A percentile compares a stretch with the other conserved stretches of the same genome.
These are phyloP conservation scores for Euryodendron excelsum DNA, from an alignment of 148 eudicot genomes.

Conservation along the genomic window DNA sequence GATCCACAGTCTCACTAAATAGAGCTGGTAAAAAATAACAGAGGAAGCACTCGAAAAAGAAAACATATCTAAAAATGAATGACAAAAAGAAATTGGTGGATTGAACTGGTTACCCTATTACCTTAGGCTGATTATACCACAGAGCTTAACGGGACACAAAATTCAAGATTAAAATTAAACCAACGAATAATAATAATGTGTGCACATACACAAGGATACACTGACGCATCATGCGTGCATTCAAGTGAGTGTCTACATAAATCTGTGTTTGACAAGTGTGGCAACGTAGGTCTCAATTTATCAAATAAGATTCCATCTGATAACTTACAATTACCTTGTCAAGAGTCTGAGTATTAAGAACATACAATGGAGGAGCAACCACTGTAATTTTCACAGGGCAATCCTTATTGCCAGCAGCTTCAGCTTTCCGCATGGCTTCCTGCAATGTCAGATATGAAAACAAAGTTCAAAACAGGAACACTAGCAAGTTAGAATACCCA, in stretches of 20 bases:
- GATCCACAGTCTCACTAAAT: no score
- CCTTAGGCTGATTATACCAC: no score
- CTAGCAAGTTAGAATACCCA: background rate
- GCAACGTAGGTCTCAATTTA: no score
- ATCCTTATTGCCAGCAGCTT: conserved; percentile 77
- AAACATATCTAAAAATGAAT: background rate
- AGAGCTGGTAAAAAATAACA: background rate
- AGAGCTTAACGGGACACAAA: no score
- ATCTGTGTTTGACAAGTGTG: no score
- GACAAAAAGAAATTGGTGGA: background rate
- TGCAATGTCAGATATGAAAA: conserved; percentile 20
- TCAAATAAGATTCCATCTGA: background rate
- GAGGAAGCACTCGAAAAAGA: background rate
- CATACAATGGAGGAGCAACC: conserved; percentile 94
- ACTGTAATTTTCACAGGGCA: conserved; percentile 93
- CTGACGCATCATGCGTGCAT: no score
- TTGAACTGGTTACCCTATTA: background rate
- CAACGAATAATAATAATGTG: no score
- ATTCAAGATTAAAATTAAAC: no score
- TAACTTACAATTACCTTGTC: conserved; percentile 58
- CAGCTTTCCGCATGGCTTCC: conserved; percentile 98
- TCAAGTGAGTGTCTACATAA: no score
- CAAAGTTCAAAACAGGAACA: background rate
- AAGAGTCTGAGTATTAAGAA: conserved; percentile 89
- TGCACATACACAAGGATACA: background rate